A percentile compares a stretch with the other conserved stretches of the same genome.
phyloP scores from a whole-genome alignment of 805 yeast species.

The Yamadazyma laniorum region DNA sequence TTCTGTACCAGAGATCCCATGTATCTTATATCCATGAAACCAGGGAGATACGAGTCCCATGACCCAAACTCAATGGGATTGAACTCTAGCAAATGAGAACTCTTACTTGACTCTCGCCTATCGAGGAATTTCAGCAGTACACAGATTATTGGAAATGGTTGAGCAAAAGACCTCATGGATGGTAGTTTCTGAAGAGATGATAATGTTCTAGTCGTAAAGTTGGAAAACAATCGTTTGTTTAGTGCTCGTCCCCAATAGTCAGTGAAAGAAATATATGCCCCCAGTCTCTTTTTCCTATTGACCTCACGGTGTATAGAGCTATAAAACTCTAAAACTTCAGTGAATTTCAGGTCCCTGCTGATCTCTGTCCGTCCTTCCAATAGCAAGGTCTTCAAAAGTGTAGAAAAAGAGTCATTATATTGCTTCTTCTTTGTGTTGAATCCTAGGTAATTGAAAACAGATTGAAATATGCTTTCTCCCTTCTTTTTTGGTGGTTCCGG shows the following conservation, averaged over 20 bases:
- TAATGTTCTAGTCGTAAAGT: conserved; percentile 38
- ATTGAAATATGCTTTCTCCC: not conserved
- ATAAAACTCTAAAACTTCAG: conserved; percentile 35
- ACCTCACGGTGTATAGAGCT: conserved; percentile 54
- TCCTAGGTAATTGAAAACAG: not conserved
- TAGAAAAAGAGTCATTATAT: not conserved
- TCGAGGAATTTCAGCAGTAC: conserved; percentile 37
- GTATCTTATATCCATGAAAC: conserved; percentile 51
- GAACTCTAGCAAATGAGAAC: conserved; percentile 54
- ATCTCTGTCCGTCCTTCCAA: not conserved
- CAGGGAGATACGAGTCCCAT: conserved; percentile 50
- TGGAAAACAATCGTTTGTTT: conserved; percentile 42
- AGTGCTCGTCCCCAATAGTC: conserved; percentile 72
- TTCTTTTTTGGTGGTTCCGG: not conserved
- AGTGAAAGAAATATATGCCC: conserved; percentile 57
- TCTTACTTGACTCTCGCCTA: conserved; percentile 21
- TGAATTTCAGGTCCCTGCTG: conserved; percentile 25
- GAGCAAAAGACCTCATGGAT: conserved; percentile 37
- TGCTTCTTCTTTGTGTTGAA: not conserved
- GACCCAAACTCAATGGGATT: conserved; percentile 69
- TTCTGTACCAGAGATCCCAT: conserved; percentile 48
- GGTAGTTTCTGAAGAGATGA: conserved; percentile 31
- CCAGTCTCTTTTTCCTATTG: conserved; percentile 48
- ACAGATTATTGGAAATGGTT: conserved; percentile 51
- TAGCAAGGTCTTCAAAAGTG: not conserved